Percentiles rank a stretch among this genome's conserved stretches.
These are phyloP conservation scores for Oenanthe javanica DNA, from an alignment of 140 eudicot genomes.

Conservation along the genomic window DNA sequence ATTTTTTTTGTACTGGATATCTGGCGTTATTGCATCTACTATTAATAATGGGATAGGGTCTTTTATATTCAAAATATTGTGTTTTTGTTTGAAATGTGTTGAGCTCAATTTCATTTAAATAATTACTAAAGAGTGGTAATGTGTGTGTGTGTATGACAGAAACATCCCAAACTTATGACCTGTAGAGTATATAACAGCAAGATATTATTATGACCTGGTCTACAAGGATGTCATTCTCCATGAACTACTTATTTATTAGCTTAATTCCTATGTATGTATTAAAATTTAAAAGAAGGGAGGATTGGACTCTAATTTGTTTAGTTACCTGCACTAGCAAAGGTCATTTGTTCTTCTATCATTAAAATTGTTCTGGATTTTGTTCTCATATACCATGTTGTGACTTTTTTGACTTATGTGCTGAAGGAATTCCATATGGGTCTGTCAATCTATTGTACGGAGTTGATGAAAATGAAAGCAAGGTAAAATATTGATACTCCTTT, in stretches of 20 bases:
- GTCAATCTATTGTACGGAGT: conserved; percentile 89
- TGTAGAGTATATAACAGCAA: not conserved
- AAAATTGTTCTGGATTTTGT: not conserved
- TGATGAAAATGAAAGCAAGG: conserved; percentile 97
- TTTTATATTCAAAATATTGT: not conserved
- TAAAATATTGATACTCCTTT: conserved; percentile 12
- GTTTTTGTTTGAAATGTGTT: not conserved
- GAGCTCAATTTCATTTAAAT: not conserved
- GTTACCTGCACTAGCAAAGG: not conserved
- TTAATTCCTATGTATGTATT: not conserved
- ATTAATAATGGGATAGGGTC: not conserved
- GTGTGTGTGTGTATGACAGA: not conserved
- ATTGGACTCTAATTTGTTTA: not conserved
- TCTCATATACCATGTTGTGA: conserved; percentile 5
- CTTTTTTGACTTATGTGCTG: conserved; percentile 21
- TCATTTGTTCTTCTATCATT: not conserved
- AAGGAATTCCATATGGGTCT: conserved; percentile 98
- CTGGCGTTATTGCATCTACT: not conserved
- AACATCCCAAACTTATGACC: not conserved
- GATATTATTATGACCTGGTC: not conserved
- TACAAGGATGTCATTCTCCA: not conserved
- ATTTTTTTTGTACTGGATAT: not conserved
- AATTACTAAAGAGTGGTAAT: not conserved
- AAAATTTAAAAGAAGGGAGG: not conserved
- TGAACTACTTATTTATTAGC: too few species aligned